Evolutionary conservation across 2,329 filamentous ascomycete genomes (phyloP).

Genomic region (Ophiostoma pallidulum): DNA sequence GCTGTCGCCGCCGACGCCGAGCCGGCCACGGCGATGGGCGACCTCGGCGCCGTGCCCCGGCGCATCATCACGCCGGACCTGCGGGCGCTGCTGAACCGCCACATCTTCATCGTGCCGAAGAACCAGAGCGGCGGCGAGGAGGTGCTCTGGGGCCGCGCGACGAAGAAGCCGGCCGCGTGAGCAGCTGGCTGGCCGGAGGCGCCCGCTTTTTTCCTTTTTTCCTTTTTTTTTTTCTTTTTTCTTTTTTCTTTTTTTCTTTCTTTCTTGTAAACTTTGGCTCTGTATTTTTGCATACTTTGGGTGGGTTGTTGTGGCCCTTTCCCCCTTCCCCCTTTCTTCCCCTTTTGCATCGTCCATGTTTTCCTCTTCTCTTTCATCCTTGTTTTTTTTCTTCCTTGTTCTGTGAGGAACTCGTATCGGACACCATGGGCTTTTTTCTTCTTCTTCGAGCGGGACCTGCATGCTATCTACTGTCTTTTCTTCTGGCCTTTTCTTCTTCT

Average conservation of each 20-base stretch:
- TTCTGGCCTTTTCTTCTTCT: neutral
- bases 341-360: too few relatives aligned
- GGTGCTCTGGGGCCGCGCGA: conserved; percentile 15
- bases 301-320: too few relatives aligned
- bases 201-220: neutral
- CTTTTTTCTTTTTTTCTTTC: neutral
- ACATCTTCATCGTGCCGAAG: conserved; percentile 28
- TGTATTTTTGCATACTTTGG: too few relatives aligned
- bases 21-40: neutral
- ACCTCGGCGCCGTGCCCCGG: conserved; percentile 11
- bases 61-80: conserved; percentile 50
- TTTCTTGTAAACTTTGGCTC: neutral
- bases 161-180: neutral
- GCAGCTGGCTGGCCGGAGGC: too few relatives aligned
- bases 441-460: too few relatives aligned
- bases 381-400: too few relatives aligned
- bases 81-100: conserved; percentile 41
- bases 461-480: too few relatives aligned
- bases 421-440: conserved; percentile 1
- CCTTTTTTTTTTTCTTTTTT: neutral
- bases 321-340: too few relatives aligned
- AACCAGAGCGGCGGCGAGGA: conserved; percentile 1
- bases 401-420: too few relatives aligned
- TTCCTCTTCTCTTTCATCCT: too few relatives aligned
- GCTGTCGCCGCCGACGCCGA: neutral